Evolutionary conservation across 257 asterid genomes (phyloP), one percentile per base, ranked within the genome.

Genomic region (Ophiorrhiza pumila): DNA sequence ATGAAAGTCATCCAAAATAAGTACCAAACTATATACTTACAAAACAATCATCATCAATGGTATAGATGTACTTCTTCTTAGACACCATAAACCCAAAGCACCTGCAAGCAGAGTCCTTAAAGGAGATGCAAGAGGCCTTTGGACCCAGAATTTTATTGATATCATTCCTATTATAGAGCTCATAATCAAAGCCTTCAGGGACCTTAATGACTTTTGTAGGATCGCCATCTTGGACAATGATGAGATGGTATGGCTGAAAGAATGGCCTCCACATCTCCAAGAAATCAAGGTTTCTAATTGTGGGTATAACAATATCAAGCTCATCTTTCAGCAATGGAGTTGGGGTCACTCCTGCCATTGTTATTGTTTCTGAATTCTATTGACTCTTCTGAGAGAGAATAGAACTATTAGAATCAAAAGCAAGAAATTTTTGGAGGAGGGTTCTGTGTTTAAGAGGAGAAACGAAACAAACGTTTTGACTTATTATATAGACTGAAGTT

Each of bases 41-140:
- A 76, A 90, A 90, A 88, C 96, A 90, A 71, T 90, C 96, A 69
- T 90, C 95, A 72, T 90, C 96, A 76, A 90, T 90, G 80, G 95
- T 90, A 73, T 75, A 90, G 64, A 89, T 83, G 42, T 87, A 87
- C 96, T 89, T 89, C 93, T 89, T 89, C 87, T 86, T 90, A 18
- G 96, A 88, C n/a, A 90, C 92, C 95, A 90, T 85, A 76, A 77
- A 88, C 0, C 91, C 96, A 77, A 90, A 90, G 84, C 95, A 88
- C 75, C 95, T 75, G 78, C 96, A 90, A 72, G 96, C 96, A 78
- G 90, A 83, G 18, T 86, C 96, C 88, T 87, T 86, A 61, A 89
- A 89, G 78, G 96, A 89, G 79, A 89, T 90, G 81, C 96, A 90
- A 46, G 91, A 88, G 4, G 95, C 91, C 81, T 88, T 88, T 15